Base-by-base conservation (phyloP, 306 rosid genomes). In the Carpinus fangiana region DNA sequence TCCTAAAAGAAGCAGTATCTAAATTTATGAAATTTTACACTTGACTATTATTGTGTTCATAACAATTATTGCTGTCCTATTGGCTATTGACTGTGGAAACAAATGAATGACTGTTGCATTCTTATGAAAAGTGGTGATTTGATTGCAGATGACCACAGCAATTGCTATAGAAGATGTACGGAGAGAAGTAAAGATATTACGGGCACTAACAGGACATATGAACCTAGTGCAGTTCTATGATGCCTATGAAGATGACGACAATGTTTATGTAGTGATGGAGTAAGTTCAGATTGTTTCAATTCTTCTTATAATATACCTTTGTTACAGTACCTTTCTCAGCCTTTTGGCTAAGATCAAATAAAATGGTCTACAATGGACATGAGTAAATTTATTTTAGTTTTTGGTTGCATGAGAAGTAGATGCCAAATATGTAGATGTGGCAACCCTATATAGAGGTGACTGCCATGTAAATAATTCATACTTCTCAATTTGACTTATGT, bases 201-300 rank as follows among this genome's bases (percentile, higher is more conserved):
- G 90, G 9, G 96, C 94, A 47, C 80, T 93, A 68, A 83, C 90
- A 0, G 97, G 97, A 72, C 98, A 93, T 73, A 82, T 82, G 82
- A 93, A 93, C 81, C 70, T 93, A 16, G 98, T 91, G 86, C 93
- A 90, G 55, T 93, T 90, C 86, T 88, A 91, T 74, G 98, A 88
- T 76, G 90, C 93, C 59, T 93, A 84, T 76, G 98, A 93, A 86
- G 98, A 93, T 23, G 93, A 86, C 0, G 95, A 85, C 13, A 91
- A 91, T 73, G 97, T 91, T 78, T 91, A 87, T 76, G 66, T 90
- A 62, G 93, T 87, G 45, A 93, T 93, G 98, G 98, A 93, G 98
- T 93, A 90, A 81, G 98, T 90, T 80, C 68, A 55, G 26, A 70
- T 70, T 80, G 28, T 47, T 23, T 47, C 10, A 17, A 55, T 18